Evolutionary conservation across 139 green algal genomes (phyloP).

Genomic region (Marvania coccoides): DNA sequence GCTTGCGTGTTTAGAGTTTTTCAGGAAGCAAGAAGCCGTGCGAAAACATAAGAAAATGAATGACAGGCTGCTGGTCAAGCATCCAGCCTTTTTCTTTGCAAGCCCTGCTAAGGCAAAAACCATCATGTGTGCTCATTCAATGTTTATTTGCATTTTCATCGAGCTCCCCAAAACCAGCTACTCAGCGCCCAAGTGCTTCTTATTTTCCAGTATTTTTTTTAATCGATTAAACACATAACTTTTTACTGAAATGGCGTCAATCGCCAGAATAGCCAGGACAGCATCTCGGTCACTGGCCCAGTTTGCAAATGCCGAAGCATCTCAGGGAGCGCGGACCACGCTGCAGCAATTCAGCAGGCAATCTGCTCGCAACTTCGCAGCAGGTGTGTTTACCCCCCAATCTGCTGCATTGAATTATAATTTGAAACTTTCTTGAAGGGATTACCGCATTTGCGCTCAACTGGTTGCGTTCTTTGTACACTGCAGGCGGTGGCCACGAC

Average conservation of each 20-base stretch:
- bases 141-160: too few relatives aligned
- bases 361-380: neutral
- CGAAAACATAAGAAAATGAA: neutral
- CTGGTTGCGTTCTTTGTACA: neutral
- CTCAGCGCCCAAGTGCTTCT: too few relatives aligned
- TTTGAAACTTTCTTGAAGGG: neutral
- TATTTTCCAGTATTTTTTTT: neutral
- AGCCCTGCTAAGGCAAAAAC: too few relatives aligned
- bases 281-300: neutral
- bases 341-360: neutral
- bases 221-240: neutral
- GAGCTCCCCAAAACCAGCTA: too few relatives aligned
- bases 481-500: constrained; percentile 13
- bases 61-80: too few relatives aligned
- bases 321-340: neutral
- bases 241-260: neutral
- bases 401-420: neutral
- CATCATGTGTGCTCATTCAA: too few relatives aligned
- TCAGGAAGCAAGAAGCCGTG: neutral
- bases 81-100: too few relatives aligned
- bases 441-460: neutral
- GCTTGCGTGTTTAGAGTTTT: neutral
- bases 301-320: neutral
- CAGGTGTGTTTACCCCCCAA: neutral
- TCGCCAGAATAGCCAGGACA: neutral